Conservation (phyloP, 352 stramenopile genomes). For the Pythium scleroteichum region DNA sequence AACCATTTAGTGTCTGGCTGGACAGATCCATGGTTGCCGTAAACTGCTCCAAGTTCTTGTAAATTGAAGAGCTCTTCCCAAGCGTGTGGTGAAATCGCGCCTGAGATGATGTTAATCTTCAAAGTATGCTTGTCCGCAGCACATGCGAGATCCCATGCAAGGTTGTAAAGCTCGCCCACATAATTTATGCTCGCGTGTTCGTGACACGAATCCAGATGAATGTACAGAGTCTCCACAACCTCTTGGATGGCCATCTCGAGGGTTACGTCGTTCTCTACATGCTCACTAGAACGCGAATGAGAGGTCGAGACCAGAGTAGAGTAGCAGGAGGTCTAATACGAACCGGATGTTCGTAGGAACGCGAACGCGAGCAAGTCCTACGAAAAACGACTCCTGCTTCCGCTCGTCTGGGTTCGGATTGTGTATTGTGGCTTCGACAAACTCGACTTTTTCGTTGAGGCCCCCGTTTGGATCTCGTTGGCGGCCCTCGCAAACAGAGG, state of each 20-base stretch:
- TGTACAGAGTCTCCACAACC: conserved; percentile 27
- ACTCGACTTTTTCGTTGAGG: too few species aligned
- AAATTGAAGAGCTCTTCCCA: conserved; percentile 63
- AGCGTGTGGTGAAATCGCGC: conserved; percentile 8
- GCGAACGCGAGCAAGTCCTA: too few species aligned
- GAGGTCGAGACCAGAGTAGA: not conserved
- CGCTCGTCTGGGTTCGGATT: too few species aligned
- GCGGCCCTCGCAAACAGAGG: too few species aligned
- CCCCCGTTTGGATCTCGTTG: too few species aligned
- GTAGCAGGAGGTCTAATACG: too few species aligned
- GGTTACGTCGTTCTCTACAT: conserved; percentile 12
- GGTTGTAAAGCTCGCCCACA: conserved; percentile 65
- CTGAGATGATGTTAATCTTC: conserved; percentile 36
- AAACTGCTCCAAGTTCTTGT: conserved; percentile 64
- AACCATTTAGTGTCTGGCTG: conserved; percentile 50
- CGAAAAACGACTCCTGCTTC: too few species aligned
- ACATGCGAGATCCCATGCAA: conserved; percentile 66
- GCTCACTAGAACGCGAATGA: not conserved
- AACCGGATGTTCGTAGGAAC: too few species aligned
- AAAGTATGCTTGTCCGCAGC: conserved; percentile 51
- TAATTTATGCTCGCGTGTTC: conserved; percentile 37
- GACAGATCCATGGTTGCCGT: conserved; percentile 46
- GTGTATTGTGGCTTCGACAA: too few species aligned
- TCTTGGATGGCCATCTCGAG: conserved; percentile 7
- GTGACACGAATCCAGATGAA: conserved; percentile 29